These are phyloP conservation scores for Gossypioides kirkii DNA, from an alignment of 345 rosid genomes.

Conservation along the genomic window DNA sequence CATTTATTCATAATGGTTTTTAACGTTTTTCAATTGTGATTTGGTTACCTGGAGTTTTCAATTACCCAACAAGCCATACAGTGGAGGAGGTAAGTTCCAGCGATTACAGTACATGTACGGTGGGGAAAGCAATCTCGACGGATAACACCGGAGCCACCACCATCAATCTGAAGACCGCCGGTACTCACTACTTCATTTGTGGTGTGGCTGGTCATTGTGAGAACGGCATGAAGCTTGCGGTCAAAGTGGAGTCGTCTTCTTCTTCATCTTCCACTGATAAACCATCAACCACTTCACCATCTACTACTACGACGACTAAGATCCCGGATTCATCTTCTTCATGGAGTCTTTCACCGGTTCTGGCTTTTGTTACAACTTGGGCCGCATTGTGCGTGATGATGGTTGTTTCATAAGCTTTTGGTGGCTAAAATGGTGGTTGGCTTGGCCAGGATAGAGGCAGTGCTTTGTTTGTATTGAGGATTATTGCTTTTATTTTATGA, in stretches of 20 bases:
- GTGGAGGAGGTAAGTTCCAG: slow-evolving; percentile 74
- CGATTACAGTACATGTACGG: slow-evolving; percentile 70
- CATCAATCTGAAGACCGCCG: slow-evolving; percentile 72
- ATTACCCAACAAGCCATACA: slow-evolving; percentile 60
- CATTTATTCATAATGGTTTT: too few relatives aligned
- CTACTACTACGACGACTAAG: not conserved
- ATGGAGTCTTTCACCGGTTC: not conserved
- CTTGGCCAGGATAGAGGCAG: slow-evolving; percentile 14
- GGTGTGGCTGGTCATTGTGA: slow-evolving; percentile 56
- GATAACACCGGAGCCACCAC: slow-evolving; percentile 73
- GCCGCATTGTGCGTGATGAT: not conserved
- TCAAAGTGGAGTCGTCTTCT: slow-evolving; percentile 31
- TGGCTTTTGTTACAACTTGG: not conserved
- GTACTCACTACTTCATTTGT: slow-evolving; percentile 75
- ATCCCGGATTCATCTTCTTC: not conserved
- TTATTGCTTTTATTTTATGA: not conserved
- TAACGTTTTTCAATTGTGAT: too few relatives aligned
- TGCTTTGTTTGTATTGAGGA: not conserved
- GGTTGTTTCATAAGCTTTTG: not conserved
- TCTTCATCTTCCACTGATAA: slow-evolving; percentile 11
- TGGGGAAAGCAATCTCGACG: slow-evolving; percentile 45
- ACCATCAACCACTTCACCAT: slow-evolving; percentile 14
- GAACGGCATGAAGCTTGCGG: slow-evolving; percentile 74
- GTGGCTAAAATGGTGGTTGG: not conserved
- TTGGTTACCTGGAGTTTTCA: slow-evolving; percentile 42